These are phyloP conservation scores for Apiospora saccharicola DNA, from an alignment of 2,329 filamentous ascomycete species.

Conservation along the genomic window DNA sequence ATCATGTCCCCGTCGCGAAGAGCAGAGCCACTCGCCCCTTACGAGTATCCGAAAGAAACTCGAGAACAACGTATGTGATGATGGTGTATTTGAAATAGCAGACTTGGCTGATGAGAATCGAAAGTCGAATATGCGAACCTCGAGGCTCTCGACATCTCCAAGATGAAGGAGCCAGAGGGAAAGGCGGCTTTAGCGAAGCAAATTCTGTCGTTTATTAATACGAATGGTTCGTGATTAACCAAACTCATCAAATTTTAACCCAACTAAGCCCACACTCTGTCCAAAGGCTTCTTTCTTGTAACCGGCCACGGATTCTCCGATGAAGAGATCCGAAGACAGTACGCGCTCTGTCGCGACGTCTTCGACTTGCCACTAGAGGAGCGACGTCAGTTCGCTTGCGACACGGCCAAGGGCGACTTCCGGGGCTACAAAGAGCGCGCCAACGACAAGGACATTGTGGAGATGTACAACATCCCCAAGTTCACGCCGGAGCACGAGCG, in stretches of 20 bases:
- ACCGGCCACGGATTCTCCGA: slow-evolving; percentile 33
- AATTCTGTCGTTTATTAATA: slow-evolving; percentile 37
- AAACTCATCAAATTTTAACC: too few relatives aligned
- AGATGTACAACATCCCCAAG: slow-evolving; percentile 27
- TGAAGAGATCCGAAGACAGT: slow-evolving; percentile 31
- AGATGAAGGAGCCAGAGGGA: slow-evolving; percentile 32
- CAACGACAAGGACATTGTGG: not conserved
- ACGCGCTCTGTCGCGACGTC: slow-evolving; percentile 31
- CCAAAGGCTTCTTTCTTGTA: slow-evolving; percentile 38
- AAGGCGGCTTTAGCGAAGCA: slow-evolving; percentile 35
- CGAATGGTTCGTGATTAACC: slow-evolving; percentile 32
- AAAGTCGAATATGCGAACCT: slow-evolving; percentile 36
- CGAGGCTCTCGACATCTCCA: slow-evolving; percentile 37
- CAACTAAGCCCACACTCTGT: not conserved
- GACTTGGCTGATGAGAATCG: not conserved
- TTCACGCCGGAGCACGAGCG: slow-evolving; percentile 36
- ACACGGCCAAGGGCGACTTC: slow-evolving; percentile 37
- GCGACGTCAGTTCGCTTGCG: slow-evolving; percentile 32
- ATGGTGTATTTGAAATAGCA: not conserved
- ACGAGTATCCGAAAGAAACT: not conserved
- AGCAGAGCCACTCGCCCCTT: not conserved
- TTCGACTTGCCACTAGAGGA: slow-evolving; percentile 31
- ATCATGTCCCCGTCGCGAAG: not conserved
- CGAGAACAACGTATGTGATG: not conserved
- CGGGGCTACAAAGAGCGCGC: slow-evolving; percentile 33